Evolutionary conservation across 2,329 filamentous ascomycete genomes (phyloP).

Genomic region (Penicillium sp.): DNA sequence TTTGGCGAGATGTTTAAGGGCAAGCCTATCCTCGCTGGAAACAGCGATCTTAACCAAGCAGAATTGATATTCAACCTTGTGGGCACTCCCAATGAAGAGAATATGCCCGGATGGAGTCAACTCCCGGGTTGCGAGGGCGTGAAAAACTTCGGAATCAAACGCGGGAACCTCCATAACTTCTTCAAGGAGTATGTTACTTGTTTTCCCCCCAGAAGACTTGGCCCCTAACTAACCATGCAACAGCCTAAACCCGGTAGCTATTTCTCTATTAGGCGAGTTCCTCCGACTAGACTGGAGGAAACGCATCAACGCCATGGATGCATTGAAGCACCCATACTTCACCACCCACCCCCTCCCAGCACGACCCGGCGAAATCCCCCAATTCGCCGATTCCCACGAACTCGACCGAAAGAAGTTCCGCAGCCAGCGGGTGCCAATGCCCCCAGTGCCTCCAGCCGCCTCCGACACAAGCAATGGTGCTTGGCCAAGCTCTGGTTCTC

Average conservation of each 20-base stretch:
- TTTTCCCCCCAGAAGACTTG: not conserved
- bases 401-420: constrained; percentile 87
- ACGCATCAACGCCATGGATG: constrained; percentile 87
- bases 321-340: constrained; percentile 87
- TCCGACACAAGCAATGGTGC: constrained; percentile 62
- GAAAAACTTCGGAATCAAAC: constrained; percentile 52
- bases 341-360: constrained; percentile 67
- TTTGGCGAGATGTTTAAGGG: constrained; percentile 96
- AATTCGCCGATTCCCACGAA: constrained; percentile 90
- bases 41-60: constrained; percentile 79
- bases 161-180: constrained; percentile 58
- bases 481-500: constrained; percentile 36
- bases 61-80: constrained; percentile 90
- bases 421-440: constrained; percentile 71
- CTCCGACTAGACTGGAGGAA: constrained; percentile 80
- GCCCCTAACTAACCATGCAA: not conserved
- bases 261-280: constrained; percentile 72
- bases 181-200: constrained; percentile 58
- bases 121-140: constrained; percentile 74
- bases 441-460: constrained; percentile 83
- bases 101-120: constrained; percentile 80
- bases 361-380: constrained; percentile 75
- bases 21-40: constrained; percentile 84
- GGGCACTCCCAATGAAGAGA: constrained; percentile 78
- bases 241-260: constrained; percentile 59